phyloP scores from a whole-genome alignment of 495 filamentous ascomycete species.

The Penicillium dipodomyicola region DNA sequence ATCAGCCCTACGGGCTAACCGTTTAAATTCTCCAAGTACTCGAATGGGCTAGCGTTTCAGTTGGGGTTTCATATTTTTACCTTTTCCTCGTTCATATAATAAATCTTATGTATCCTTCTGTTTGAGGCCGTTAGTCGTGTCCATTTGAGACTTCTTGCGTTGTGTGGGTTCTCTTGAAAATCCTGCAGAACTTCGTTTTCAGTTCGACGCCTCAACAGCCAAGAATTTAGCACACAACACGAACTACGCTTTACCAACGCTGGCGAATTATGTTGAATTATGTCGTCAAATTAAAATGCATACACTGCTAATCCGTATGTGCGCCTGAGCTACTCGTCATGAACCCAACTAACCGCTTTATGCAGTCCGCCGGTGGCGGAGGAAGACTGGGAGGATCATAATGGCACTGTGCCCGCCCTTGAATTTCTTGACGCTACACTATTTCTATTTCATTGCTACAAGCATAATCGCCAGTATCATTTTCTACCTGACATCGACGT shows the following conservation, averaged over 20 bases:
- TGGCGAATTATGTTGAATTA: not conserved
- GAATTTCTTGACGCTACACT: conserved; percentile 78
- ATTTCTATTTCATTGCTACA: conserved; percentile 71
- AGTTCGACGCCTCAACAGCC: not conserved
- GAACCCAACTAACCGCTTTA: not conserved
- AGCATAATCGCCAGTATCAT: conserved; percentile 65
- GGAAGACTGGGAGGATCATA: conserved; percentile 23
- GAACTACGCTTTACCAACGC: not conserved
- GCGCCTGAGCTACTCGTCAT: not conserved
- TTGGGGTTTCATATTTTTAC: not conserved
- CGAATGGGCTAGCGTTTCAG: not conserved
- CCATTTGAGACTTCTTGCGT: not conserved
- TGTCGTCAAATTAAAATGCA: conserved; percentile 5
- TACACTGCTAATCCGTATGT: conserved; percentile 13
- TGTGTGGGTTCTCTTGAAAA: not conserved
- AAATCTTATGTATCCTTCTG: not conserved
- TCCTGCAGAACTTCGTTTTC: not conserved
- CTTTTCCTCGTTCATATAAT: not conserved
- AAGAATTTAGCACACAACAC: not conserved
- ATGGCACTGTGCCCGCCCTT: conserved; percentile 42
- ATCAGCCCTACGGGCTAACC: conserved; percentile 4
- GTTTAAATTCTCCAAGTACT: not conserved
- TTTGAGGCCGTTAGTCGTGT: not conserved
- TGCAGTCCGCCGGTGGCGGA: conserved; percentile 25
- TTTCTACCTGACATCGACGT: conserved; percentile 69